Evolutionary conservation across 805 yeast species (phyloP).

Genomic region (Monosporozyma yasuniensis): DNA sequence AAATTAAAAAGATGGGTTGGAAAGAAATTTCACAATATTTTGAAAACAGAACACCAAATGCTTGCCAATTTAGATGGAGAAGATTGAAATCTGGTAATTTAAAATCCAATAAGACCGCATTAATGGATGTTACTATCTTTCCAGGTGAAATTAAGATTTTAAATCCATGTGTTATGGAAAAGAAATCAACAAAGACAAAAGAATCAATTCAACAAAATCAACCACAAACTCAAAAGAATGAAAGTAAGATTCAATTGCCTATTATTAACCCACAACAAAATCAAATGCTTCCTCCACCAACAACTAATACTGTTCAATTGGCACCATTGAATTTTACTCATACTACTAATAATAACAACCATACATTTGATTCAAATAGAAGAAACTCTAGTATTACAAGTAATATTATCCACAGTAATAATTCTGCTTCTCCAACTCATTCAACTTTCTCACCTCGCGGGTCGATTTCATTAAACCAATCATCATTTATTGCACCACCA

Average conservation of each 20-base stretch:
- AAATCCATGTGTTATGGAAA: background rate
- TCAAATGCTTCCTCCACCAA: background rate
- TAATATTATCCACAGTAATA: background rate
- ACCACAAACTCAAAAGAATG: background rate
- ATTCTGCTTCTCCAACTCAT: background rate
- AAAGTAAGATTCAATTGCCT: background rate
- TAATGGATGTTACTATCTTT: conserved; percentile 14
- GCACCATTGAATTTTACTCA: background rate
- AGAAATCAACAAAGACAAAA: background rate
- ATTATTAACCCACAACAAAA: background rate
- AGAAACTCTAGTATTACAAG: background rate
- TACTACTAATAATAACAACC: background rate
- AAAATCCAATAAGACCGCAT: conserved; percentile 28
- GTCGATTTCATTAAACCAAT: background rate
- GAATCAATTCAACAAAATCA: too few relatives aligned
- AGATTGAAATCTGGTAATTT: conserved; percentile 43
- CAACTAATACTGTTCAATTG: background rate
- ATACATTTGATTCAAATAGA: conserved; percentile 1
- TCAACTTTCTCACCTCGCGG: background rate
- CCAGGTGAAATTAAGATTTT: conserved; percentile 13
- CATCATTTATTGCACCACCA: background rate
- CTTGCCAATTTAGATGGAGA: conserved; percentile 87
- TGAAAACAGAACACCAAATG: conserved; percentile 75
- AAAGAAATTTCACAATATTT: conserved; percentile 76
- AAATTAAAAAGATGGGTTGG: conserved; percentile 80